Conservation (phyloP, 305 asterid species). For the Stenogyne calaminthoides region DNA sequence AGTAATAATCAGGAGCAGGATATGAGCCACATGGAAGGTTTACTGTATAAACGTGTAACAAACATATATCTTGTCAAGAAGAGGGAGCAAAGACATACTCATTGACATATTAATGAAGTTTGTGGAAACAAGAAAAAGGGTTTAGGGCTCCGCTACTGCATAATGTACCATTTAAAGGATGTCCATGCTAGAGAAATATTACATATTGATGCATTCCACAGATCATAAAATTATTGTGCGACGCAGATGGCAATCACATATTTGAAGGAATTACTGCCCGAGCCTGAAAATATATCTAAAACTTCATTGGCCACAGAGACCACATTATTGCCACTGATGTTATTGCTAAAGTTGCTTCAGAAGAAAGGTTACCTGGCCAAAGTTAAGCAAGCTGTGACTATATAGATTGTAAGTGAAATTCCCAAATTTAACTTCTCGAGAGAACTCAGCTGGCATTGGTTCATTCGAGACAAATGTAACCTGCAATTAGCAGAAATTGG, state of each 20-base stretch:
- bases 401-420: slow-evolving; percentile 76
- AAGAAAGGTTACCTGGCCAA: slow-evolving; percentile 76
- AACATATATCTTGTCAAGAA: neutral
- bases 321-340: neutral
- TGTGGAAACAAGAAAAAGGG: neutral
- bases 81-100: neutral
- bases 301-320: neutral
- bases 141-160: neutral
- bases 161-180: neutral
- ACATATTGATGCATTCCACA: too few relatives aligned
- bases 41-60: neutral
- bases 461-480: slow-evolving; percentile 82
- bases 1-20: too few relatives aligned
- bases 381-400: slow-evolving; percentile 96
- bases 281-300: neutral
- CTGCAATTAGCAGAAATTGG: slow-evolving; percentile 45
- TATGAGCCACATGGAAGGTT: too few relatives aligned
- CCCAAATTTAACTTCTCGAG: slow-evolving; percentile 60
- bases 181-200: neutral
- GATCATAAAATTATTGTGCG: neutral
- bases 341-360: neutral
- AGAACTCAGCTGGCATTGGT: slow-evolving; percentile 70
- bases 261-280: neutral
- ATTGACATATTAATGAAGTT: neutral
- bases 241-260: neutral